Base-by-base conservation (phyloP, 1,284 basidiomycete genomes). In the Acaromyces ingoldii region DNA sequence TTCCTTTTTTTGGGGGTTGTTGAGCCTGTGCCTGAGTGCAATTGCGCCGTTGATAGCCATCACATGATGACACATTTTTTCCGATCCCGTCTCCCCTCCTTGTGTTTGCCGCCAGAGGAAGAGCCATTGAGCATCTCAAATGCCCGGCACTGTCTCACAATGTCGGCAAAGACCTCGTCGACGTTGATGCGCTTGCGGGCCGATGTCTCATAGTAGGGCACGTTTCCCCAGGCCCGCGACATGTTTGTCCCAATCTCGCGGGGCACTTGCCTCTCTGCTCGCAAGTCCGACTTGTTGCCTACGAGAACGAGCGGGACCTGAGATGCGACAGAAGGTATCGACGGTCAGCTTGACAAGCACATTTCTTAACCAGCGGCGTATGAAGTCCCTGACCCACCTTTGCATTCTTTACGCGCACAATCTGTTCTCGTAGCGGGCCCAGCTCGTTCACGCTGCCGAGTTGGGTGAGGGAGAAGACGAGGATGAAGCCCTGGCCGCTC, bases 401-500 rank as follows among this genome's bases (percentile, higher is more conserved):
- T 10, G 50, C 48, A 24, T 67, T 55, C 47, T 72, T 72, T 45
- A 70, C 58, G 4, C 69, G 55, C 0, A 68, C 54, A 37, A 72
- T 72, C 25, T 67, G 61, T 28, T 72, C 65, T 10, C 65, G 50
- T n/a, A 72, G 37, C 9, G 65, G 61, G 0, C 63, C 65, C 10
- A 72, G 55, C 54, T 70, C 67, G 57, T 72, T 68, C 42, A 72
- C 67, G 44, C 59, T 62, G 1, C 60, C 63, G 3, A 68, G 57
- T 11, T 68, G 64, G 4, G 67, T 65, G 43, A 72, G 57, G 7
- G 65, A 68, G 28, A 68, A 72, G 50, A 67, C 69, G 37, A 72
- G 57, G 22, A 72, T 43, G 46, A 72, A 72, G 17, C 65, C 69
- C 29, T 72, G 59, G 0, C 69, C 69, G 4, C 51, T 56, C 33